Conservation (phyloP, 2,329 filamentous ascomycete species). For the Fusarium sp. region DNA sequence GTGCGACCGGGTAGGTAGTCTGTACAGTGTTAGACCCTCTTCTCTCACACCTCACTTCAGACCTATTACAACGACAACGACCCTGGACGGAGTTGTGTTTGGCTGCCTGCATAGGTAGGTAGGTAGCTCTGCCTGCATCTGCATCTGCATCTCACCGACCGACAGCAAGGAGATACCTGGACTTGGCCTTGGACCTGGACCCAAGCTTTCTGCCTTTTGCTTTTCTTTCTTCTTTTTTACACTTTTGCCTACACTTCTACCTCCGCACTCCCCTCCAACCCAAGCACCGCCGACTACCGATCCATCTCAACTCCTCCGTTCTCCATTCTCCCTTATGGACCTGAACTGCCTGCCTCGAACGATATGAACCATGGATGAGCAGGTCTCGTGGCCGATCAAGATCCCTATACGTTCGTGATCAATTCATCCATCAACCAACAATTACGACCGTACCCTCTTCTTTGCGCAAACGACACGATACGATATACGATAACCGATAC, state of each 20-base stretch:
- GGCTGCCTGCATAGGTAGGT: not conserved
- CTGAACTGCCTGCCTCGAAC: slow-evolving; percentile 10
- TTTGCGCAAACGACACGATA: slow-evolving; percentile 1
- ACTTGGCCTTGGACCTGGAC: not conserved
- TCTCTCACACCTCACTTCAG: slow-evolving; percentile 25
- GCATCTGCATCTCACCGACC: slow-evolving; percentile 37
- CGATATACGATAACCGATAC: slow-evolving; percentile 48
- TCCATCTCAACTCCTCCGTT: slow-evolving; percentile 8
- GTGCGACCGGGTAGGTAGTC: slow-evolving; percentile 3
- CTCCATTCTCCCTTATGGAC: not conserved
- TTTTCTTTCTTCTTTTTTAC: slow-evolving; percentile 18
- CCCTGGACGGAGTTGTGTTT: slow-evolving; percentile 33
- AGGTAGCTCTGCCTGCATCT: slow-evolving; percentile 23
- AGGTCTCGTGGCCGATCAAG: slow-evolving; percentile 46
- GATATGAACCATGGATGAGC: slow-evolving; percentile 49
- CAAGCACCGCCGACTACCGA: slow-evolving; percentile 12
- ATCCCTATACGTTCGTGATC: slow-evolving; percentile 45
- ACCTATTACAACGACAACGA: slow-evolving; percentile 31
- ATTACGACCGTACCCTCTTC: not conserved
- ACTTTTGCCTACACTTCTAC: slow-evolving; percentile 24
- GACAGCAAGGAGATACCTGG: slow-evolving; percentile 6
- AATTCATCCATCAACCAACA: slow-evolving; percentile 19
- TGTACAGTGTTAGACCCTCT: slow-evolving; percentile 30
- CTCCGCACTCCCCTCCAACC: slow-evolving; percentile 2
- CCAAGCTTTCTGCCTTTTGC: slow-evolving; percentile 8